Evolutionary conservation across 495 filamentous ascomycete genomes (phyloP), one percentile per base, ranked within the genome.

Genomic region (Penicillium salamii): DNA sequence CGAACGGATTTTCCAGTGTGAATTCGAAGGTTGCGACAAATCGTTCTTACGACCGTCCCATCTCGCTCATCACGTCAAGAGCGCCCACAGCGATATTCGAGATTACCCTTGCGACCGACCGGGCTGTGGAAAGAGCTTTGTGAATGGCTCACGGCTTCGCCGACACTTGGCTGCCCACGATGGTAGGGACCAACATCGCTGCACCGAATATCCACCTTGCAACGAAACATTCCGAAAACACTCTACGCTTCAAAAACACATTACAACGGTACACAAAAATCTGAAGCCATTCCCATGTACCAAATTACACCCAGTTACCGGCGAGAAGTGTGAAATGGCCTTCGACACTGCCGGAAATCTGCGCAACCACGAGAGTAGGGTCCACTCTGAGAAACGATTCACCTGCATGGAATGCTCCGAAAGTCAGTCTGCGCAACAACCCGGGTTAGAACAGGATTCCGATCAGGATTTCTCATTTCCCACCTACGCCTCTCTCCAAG

Each of bases 221-320:
- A 73, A 80, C 28, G 79, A 86, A 64, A 81, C 79, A 12, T 98
- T 97, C 67, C 80, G 93, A 34, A 97, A 97, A 64, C 87, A 91
- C 58, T 80, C 86, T 44, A 96, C 90, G 2, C 78, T 98, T 9
- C 82, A 90, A 55, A 82, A 86, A 14, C 93, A 98, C 66, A 83
- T 97, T 41, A 77, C 80, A 17, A 74, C 77, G 0, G 79, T 77
- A 2, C 93, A 98, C 62, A 72, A 92, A 18, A 73, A 83, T 5
- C 63, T 79, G 49, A 76, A 84, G 17, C 80, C 89, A 1, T 95
- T 81, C 52, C 69, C 75, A 2, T 97, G 91, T 65, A 65, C 67
- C 8, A 61, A 79, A 48, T 58, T 78, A 32, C 78, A 87, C 55
- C 66, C 70, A n/a, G 66, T 67, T 18, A 83, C 82, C 7, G 78